These are phyloP conservation scores for Neonothopanus nambi DNA, from an alignment of 1,284 basidiomycete species.

Conservation along the genomic window DNA sequence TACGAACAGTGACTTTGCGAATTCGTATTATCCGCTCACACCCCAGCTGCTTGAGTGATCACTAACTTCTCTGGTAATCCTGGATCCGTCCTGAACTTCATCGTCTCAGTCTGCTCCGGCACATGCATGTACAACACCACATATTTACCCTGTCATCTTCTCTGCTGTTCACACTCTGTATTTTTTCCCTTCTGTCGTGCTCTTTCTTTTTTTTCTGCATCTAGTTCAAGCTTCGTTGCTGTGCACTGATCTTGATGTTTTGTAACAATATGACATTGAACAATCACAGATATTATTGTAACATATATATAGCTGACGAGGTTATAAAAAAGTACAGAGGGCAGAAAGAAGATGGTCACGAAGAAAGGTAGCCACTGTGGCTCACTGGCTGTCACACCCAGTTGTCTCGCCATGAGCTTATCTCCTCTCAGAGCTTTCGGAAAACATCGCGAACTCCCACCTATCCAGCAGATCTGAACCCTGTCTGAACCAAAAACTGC, in stretches of 20 bases:
- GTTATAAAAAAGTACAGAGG: too few species aligned
- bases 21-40: constrained; percentile 22
- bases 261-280: constrained; percentile 10
- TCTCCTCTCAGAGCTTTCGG: too few species aligned
- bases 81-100: not conserved
- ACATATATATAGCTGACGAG: too few species aligned
- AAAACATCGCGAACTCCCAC: too few species aligned
- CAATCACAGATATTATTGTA: constrained; percentile 6
- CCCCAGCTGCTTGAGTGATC: constrained; percentile 33
- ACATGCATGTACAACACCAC: not conserved
- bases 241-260: not conserved
- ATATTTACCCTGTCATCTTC: too few species aligned
- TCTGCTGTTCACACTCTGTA: not conserved
- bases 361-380: too few species aligned
- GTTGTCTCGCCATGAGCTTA: too few species aligned
- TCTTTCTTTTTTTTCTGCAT: too few species aligned
- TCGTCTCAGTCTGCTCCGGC: not conserved
- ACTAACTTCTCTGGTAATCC: constrained; percentile 15
- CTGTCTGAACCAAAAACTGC: too few species aligned
- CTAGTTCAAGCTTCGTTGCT: not conserved
- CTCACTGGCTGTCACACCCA: too few species aligned
- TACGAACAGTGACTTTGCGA: constrained; percentile 17
- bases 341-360: too few species aligned
- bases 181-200: not conserved
- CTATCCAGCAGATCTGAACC: too few species aligned